Base-by-base conservation (phyloP, 163 green algal species). In the Coccomyxa subellipsoidea region DNA sequence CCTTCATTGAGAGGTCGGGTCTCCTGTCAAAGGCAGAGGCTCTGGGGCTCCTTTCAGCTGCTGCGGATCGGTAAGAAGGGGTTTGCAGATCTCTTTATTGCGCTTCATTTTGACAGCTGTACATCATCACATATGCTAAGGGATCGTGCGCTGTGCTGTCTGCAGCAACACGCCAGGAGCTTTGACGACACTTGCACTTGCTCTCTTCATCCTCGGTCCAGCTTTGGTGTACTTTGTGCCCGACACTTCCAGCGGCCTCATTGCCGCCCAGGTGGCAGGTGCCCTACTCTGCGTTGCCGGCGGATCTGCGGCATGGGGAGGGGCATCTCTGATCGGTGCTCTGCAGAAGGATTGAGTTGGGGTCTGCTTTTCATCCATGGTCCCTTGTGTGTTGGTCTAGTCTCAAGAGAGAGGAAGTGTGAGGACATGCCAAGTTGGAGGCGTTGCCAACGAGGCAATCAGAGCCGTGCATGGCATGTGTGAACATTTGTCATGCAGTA, bases 11-110 rank as follows among this genome's bases (percentile, higher is more conserved):
- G 83, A 80, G 92, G 81, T 86, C 80, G 32, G 93, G 93, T 15
- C 83, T 95, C 80, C 93, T 97, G 40, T 91, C 85, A 35, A 92
- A 88, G 34, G 92, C 92, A 9, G 93, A 96, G 86, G 90, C 89
- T 38, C 80, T 92, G 18, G 93, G 93, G 38, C 77, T 95, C 6
- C 85, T 96, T 21, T 91, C 80, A 18, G 81, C 89, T 37, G 86
- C 91, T 34, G 84, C 88, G 27, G 89, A 94, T 85, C 85, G 81
- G 84, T 90, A 80, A 80, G 85, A 12, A 38, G 47, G 4, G 29
- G 69, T 18, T 77, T 25, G 15, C 69, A 39, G n/a, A 77, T 18
- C 10, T 77, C 69, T 37, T 23, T 77, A 10, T n/a, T n/a, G n/a
- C n/a, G n/a, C n/a, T n/a, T n/a, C n/a, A n/a, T n/a, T n/a, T n/a